Base-by-base conservation (phyloP, 495 filamentous ascomycete genomes). In the Poronia punctata region DNA sequence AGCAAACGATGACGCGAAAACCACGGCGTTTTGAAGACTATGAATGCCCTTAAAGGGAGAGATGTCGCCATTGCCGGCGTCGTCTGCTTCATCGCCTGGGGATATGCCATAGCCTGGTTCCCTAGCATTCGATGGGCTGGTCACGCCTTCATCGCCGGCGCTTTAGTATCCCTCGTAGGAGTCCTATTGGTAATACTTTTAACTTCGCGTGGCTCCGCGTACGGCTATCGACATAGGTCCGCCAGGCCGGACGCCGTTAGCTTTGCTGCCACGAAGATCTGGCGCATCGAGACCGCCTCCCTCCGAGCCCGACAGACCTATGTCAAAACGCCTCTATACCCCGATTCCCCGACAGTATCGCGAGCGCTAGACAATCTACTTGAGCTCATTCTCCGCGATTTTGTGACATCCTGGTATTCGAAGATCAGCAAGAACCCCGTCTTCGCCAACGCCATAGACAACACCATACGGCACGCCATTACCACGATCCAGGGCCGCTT, bases 361-460 rank as follows among this genome's bases (percentile, higher is more conserved):
- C 79, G 80, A 49, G 79, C 79, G 17, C 64, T 96, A 41, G 88
- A 97, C 61, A 78, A 81, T 35, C 61, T 97, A 18, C 71, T 99
- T 23, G 75, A 81, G 17, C 68, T 84, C 24, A 74, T 94, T 38
- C 67, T 85, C 32, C 76, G 87, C 29, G 88, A 96, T 57, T 95
- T 95, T 57, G 75, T 99, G 25, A 75, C 72, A 23, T 81, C 81
- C 8, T 99, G 92, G 92, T 96, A 96, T 58, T 70, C 71, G 7
- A 76, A 78, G 49, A 95, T 99, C 59, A 95, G 84, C 59, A 74
- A 72, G 27, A 86, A 83, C 53, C 80, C 81, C 1, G 73, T 70
- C 3, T 97, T 99, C 52, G 59, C 76, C 24, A 81, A 92, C 53
- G 84, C 95, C 62, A 80, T 95, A 26, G 92, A 97, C 57, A 77